phyloP scores from a whole-genome alignment of 164 flowering plant genomes.

The Aristolochia californica region DNA sequence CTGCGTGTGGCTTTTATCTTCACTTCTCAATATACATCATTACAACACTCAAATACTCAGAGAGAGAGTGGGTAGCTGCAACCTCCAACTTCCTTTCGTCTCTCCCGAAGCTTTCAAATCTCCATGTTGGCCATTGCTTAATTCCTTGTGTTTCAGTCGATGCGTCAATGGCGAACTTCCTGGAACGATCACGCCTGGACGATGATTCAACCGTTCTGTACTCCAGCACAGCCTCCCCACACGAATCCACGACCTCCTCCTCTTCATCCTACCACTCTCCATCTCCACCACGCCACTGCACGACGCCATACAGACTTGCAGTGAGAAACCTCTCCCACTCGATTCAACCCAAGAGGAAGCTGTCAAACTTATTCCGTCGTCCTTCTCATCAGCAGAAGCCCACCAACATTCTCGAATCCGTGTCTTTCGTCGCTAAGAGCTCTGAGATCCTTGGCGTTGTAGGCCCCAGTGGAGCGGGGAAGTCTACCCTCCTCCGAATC shows the following conservation, averaged over 20 bases:
- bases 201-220: conserved; percentile 49
- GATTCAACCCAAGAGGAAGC: conserved; percentile 14
- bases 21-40: no score
- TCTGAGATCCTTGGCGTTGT: conserved; percentile 68
- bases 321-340: conserved; percentile 55
- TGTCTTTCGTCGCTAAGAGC: conserved; percentile 54
- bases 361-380: conserved; percentile 10
- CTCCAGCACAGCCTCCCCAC: conserved; percentile 52
- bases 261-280: conserved; percentile 25
- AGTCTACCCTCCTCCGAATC: conserved; percentile 61
- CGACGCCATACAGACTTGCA: conserved; percentile 23
- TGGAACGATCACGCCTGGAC: conserved; percentile 24
- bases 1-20: no score
- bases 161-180: conserved; percentile 32
- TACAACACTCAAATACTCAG: no score
- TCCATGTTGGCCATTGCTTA: background rate
- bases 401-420: conserved; percentile 49
- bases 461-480: conserved; percentile 93
- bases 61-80: no score
- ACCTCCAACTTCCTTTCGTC: no score
- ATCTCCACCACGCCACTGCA: conserved; percentile 22
- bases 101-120: no score
- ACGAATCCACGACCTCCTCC: conserved; percentile 44
- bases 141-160: background rate
- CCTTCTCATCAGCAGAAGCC: conserved; percentile 23